Evolutionary conservation across 768 basidiomycete species (phyloP), one percentile per base, ranked within the genome.

Genomic region (Polyporus arcularius): DNA sequence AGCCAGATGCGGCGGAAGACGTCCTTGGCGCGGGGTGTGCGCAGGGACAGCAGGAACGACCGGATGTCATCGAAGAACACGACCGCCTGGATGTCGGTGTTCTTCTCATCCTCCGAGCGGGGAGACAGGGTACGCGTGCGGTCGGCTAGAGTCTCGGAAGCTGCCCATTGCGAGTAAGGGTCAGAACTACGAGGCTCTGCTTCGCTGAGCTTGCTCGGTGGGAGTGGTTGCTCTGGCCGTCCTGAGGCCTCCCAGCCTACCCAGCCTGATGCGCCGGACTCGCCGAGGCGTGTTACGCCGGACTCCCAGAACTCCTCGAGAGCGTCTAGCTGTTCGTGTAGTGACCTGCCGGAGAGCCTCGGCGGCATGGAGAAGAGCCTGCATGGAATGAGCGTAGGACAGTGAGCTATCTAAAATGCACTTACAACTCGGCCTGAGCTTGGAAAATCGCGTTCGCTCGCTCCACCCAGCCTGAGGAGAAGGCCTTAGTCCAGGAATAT

Each of bases 271-370:
- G 91, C 83, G 55, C 77, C 75, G 0, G 72, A 69, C 68, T 94
- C 92, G 31, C 91, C 90, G 9, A 86, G 71, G n/a, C 92, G 86
- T n/a, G 86, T 85, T 10, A 74, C 76, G 72, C 93, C 92, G 4
- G 88, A 84, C 53, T 94, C 92, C 92, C 92, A 94, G 69, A 90
- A 94, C 53, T 85, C 84, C 74, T 92, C 91, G 4, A 94, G 78
- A 15, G 79, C 75, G 56, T 83, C 79, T 3, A 93, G 74, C 53
- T 81, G 82, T 4, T 64, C 68, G 21, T 80, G 74, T 38, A 86
- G 75, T 30, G 87, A 73, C 49, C 75, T 63, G 46, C 70, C 72
- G 41, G 68, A 66, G 1, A 89, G 67, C n/a, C 69, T 67, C 28
- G 76, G 71, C 0, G 90, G 90, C 26, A 78, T 57, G 60, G 82